A percentile compares a stretch with the other conserved stretches of the same genome.
Conservation (phyloP, 345 rosid species). For the Rhodomyrtus tomentosa region DNA sequence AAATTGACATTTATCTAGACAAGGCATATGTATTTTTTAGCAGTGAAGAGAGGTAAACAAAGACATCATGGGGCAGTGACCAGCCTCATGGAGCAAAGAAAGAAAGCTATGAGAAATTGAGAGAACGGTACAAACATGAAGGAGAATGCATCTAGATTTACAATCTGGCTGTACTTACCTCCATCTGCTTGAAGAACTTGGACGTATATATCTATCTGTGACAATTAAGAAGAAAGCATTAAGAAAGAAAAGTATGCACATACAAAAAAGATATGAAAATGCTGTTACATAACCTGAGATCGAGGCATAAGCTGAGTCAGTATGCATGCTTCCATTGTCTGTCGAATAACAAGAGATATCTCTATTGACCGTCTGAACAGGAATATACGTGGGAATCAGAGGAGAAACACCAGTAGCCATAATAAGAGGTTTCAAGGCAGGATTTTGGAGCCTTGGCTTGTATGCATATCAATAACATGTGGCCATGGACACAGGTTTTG, state of each 20-base stretch:
- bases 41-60: neutral
- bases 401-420: neutral
- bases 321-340: constrained; percentile 93
- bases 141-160: neutral
- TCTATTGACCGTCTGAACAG: constrained; percentile 84
- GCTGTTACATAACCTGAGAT: constrained; percentile 57
- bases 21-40: neutral
- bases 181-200: constrained; percentile 99
- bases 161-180: constrained; percentile 30
- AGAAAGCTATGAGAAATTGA: neutral
- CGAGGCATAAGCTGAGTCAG: constrained; percentile 75
- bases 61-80: neutral
- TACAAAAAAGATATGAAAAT: neutral
- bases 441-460: neutral
- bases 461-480: neutral
- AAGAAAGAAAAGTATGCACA: neutral
- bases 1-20: neutral
- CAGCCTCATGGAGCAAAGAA: neutral
- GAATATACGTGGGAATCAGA: neutral
- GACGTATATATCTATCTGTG: constrained; percentile 87
- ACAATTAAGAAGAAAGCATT: neutral
- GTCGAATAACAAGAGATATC: constrained; percentile 84
- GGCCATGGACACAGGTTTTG: neutral
- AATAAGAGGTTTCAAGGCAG: neutral
- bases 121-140: neutral